Evolutionary conservation across 129 eudicot genomes (phyloP).

Genomic region (Helichrysum umbraculigerum): DNA sequence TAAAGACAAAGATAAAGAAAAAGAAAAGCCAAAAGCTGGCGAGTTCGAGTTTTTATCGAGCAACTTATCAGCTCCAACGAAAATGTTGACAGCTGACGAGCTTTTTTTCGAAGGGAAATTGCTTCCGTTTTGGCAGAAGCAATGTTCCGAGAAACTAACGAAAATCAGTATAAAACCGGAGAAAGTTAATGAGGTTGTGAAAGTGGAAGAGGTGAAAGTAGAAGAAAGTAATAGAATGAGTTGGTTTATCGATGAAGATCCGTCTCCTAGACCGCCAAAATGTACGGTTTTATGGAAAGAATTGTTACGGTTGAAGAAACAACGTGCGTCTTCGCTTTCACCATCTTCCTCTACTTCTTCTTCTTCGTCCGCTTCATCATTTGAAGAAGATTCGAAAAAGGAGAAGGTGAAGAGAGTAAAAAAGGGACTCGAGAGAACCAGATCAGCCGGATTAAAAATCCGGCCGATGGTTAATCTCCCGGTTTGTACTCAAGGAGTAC

Average conservation of each 20-base stretch:
- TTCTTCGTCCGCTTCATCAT: conserved; percentile 55
- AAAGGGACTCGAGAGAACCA: conserved; percentile 76
- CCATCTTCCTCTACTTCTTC: conserved; percentile 63
- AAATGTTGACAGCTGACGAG: conserved; percentile 78
- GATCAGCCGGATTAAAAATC: conserved; percentile 65
- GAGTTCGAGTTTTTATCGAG: conserved; percentile 79
- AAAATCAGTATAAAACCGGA: conserved; percentile 52
- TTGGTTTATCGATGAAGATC: conserved; percentile 92
- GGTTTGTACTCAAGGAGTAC: conserved; percentile 50
- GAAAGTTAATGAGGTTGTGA: conserved; percentile 21
- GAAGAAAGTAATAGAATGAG: conserved; percentile 37
- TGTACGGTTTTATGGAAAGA: conserved; percentile 97
- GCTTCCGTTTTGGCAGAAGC: conserved; percentile 72
- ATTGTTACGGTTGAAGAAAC: conserved; percentile 65
- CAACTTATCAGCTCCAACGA: conserved; percentile 24
- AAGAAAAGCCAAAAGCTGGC: conserved; percentile 23
- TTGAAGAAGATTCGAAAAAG: conserved; percentile 46
- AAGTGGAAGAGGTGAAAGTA: conserved; percentile 4
- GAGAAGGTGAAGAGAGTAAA: conserved; percentile 59
- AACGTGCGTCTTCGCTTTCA: conserved; percentile 50
- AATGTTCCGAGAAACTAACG: conserved; percentile 57
- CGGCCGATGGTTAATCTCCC: conserved; percentile 86
- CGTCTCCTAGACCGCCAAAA: conserved; percentile 91
- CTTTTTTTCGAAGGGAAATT: conserved; percentile 79
- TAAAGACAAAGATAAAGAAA: conserved; percentile 3